Percentiles rank a stretch among this genome's conserved stretches.
These are phyloP conservation scores for Fagopyrum homotropicum DNA, from an alignment of 148 eudicot species.

Conservation along the genomic window DNA sequence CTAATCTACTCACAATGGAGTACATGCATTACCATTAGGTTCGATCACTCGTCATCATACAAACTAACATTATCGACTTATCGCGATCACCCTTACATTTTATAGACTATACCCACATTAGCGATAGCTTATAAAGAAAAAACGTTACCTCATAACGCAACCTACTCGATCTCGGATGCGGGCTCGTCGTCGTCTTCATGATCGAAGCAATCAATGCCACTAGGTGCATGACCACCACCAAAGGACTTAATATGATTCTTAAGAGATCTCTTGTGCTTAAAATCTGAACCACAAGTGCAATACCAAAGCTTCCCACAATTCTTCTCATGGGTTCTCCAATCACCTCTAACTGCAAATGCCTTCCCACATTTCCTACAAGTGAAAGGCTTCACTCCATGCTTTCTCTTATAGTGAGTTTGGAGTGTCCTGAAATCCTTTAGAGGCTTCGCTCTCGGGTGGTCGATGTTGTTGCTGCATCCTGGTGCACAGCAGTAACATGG, in stretches of 20 bases:
- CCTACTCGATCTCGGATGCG: slow-evolving; percentile 63
- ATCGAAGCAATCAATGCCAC: slow-evolving; percentile 60
- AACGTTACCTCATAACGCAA: no score
- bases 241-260: slow-evolving; percentile 74
- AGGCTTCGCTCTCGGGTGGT: slow-evolving; percentile 70
- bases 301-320: slow-evolving; percentile 86
- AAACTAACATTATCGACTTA: no score
- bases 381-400: slow-evolving; percentile 74
- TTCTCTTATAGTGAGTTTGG: slow-evolving; percentile 77
- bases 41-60: no score
- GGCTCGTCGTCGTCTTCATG: slow-evolving; percentile 57
- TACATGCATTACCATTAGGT: no score
- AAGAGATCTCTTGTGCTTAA: slow-evolving; percentile 78
- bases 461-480: slow-evolving; percentile 76
- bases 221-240: slow-evolving; percentile 61
- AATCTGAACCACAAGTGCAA: slow-evolving; percentile 71
- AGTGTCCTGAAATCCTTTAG: slow-evolving; percentile 76
- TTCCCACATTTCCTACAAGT: slow-evolving; percentile 73
- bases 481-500: slow-evolving; percentile 80
- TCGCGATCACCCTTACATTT: no score
- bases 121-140: no score
- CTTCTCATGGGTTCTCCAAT: slow-evolving; percentile 83
- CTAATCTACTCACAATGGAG: no score
- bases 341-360: slow-evolving; percentile 74
- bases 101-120: no score